Percentiles rank a stretch among this genome's conserved stretches.
phyloP scores from a whole-genome alignment of 768 basidiomycete genomes.

The Sporobolomyces roseus region DNA sequence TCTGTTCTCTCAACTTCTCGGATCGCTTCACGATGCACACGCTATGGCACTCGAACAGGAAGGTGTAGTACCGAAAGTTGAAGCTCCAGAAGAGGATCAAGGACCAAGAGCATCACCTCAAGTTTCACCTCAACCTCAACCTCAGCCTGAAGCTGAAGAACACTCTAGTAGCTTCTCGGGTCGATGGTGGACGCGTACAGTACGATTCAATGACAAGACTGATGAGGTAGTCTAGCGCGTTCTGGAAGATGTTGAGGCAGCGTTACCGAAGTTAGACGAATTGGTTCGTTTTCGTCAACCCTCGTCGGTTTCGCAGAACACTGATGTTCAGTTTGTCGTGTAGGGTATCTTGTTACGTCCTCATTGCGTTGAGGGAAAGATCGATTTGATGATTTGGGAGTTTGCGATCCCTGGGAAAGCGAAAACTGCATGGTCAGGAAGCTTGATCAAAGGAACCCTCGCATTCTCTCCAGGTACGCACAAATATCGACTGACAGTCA shows the following conservation, averaged over 20 bases:
- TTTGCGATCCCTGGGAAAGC: background rate
- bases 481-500: too few relatives aligned
- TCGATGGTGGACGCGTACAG: too few relatives aligned
- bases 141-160: too few relatives aligned
- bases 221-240: background rate
- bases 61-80: background rate
- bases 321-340: background rate
- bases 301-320: background rate
- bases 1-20: background rate
- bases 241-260: background rate
- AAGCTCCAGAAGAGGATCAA: background rate
- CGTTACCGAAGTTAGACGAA: background rate
- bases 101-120: background rate
- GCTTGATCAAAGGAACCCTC: conserved; percentile 1
- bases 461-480: background rate
- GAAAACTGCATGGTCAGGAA: background rate
- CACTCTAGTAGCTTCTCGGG: too few relatives aligned
- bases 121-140: too few relatives aligned
- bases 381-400: background rate
- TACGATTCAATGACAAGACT: conserved; percentile 6
- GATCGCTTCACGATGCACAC: background rate
- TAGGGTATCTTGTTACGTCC: background rate
- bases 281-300: background rate
- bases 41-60: background rate
- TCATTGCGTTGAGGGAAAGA: background rate